These are phyloP conservation scores for Kodamaea plutei DNA, from an alignment of 1,139 yeast genomes.

Conservation along the genomic window DNA sequence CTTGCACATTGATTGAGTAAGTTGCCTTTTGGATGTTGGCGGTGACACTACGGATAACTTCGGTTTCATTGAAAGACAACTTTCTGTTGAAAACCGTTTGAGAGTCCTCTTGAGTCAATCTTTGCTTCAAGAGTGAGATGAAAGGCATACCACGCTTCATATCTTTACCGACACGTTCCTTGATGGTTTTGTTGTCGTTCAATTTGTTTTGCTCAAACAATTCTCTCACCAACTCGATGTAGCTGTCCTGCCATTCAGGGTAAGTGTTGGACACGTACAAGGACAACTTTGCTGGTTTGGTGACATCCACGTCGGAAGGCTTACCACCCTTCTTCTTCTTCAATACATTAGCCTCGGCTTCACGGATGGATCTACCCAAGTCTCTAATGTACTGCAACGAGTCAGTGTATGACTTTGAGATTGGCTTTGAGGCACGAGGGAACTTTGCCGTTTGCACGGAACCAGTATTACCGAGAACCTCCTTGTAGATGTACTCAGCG, in stretches of 20 bases:
- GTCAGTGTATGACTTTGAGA: slow-evolving; percentile 58
- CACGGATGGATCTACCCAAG: slow-evolving; percentile 81
- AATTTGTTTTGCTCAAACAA: slow-evolving; percentile 62
- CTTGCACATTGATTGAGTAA: slow-evolving; percentile 53
- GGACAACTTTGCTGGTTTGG: slow-evolving; percentile 68
- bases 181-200: slow-evolving; percentile 58
- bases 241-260: slow-evolving; percentile 96
- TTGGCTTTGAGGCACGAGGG: slow-evolving; percentile 70
- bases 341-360: slow-evolving; percentile 80
- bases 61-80: slow-evolving; percentile 74
- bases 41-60: slow-evolving; percentile 55
- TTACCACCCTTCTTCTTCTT: slow-evolving; percentile 90
- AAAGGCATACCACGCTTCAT: slow-evolving; percentile 98
- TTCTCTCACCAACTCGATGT: slow-evolving; percentile 78
- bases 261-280: slow-evolving; percentile 72
- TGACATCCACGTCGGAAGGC: slow-evolving; percentile 65
- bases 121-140: slow-evolving; percentile 77
- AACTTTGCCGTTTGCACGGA: slow-evolving; percentile 73
- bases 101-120: slow-evolving; percentile 66
- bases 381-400: slow-evolving; percentile 76
- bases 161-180: slow-evolving; percentile 65
- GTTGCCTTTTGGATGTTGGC: slow-evolving; percentile 62
- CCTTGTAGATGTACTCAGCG: slow-evolving; percentile 85
- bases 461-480: slow-evolving; percentile 55
- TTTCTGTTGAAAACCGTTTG: slow-evolving; percentile 82